Base-by-base conservation (phyloP, 164 flowering plant species). In the Vitis vinifera region DNA sequence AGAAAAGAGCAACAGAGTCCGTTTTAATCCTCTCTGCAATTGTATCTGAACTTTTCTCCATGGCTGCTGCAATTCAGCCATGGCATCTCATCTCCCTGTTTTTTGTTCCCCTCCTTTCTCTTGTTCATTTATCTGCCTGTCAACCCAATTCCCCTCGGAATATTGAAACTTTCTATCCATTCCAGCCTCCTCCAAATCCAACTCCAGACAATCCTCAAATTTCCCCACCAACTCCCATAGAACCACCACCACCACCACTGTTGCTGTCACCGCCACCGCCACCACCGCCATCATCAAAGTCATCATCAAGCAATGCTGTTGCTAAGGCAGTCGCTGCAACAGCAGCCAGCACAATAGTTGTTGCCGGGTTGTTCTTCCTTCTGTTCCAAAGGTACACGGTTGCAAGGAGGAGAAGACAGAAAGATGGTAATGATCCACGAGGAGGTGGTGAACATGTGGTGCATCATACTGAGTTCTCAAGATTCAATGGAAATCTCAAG, bases 281-380 rank as follows among this genome's bases (percentile, higher is more conserved):
- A 9, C 15, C 66, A 9, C 66, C 71, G 3, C 27, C 68, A 15
- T 10, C 66, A 11, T 27, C 52, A 9, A 3, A 50, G 3, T 23
- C 73, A 0, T 58, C 80, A 17, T 12, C 69, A 1, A 59, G 60
- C 8, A 74, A 52, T 2, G 72, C 66, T 0, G 82, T 91, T 8
- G 83, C 64, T 0, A 84, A 67, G 61, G 95, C 92, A 1, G 87
- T 92, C 9, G 90, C 67, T 0, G 85, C 76, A 9, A 89, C 98
- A 0, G 95, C 94, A 0, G 94, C 88, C 1, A 66, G 81, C 69
- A 89, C 97, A 15, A 57, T 91, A 2, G 81, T 87, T 4, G 12
- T 90, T 7, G 84, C 90, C 0, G 87, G 61, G 3, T 13, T 89
- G 15, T 47, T 88, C 57, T 88, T 95, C 85, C 83, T 92, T 27